These are phyloP conservation scores for Trypanosoma boissoni DNA, from an alignment of 208 protist genomes.

Conservation along the genomic window DNA sequence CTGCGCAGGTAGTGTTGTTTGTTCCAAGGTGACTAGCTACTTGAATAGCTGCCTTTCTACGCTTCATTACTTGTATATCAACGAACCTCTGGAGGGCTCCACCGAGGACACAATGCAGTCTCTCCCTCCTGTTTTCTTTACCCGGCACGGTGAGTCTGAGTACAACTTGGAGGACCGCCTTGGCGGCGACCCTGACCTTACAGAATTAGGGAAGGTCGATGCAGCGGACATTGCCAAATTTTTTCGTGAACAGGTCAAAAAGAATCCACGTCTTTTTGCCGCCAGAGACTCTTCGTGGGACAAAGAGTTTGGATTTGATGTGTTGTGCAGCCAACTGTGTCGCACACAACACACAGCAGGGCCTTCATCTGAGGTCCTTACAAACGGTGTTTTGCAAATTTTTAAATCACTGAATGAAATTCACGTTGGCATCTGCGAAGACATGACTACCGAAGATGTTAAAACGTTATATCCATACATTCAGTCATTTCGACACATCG, in stretches of 20 bases:
- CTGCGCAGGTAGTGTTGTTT: constrained; percentile 59
- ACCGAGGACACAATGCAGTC: constrained; percentile 47
- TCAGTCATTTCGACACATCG: constrained; percentile 53
- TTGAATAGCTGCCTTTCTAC: constrained; percentile 51
- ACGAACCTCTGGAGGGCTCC: constrained; percentile 42
- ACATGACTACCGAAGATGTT: constrained; percentile 84
- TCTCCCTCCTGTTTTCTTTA: constrained; percentile 75
- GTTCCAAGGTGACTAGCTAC: constrained; percentile 54
- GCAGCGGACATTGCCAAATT: constrained; percentile 56
- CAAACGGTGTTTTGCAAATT: constrained; percentile 25
- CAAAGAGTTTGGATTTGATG: constrained; percentile 50
- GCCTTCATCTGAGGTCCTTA: constrained; percentile 47
- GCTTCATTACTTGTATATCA: constrained; percentile 42
- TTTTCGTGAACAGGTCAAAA: constrained; percentile 48
- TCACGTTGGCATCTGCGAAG: constrained; percentile 83
- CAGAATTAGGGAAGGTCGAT: constrained; percentile 44
- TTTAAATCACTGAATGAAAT: constrained; percentile 86
- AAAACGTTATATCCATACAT: constrained; percentile 63
- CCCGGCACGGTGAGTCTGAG: constrained; percentile 77
- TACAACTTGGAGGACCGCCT: constrained; percentile 85
- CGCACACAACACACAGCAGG: constrained; percentile 65
- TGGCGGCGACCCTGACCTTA: constrained; percentile 75
- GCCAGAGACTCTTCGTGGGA: constrained; percentile 37
- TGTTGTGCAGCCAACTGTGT: constrained; percentile 77
- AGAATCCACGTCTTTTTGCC: constrained; percentile 43